Base-by-base conservation (phyloP, 2,329 filamentous ascomycete genomes). In the Trichoderma koningii region DNA sequence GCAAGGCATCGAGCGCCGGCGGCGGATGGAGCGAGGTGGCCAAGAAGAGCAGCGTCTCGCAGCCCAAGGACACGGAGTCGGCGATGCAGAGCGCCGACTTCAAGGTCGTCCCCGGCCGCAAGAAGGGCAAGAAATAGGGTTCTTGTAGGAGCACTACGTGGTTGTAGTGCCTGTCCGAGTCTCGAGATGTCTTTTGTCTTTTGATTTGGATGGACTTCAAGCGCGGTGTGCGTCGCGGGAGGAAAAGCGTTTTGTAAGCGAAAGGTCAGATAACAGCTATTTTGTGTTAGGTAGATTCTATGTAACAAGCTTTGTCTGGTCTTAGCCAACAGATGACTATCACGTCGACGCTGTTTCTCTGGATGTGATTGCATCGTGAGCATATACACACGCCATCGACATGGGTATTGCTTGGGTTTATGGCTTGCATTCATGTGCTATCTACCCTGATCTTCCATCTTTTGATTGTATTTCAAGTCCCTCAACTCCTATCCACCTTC, bases 1-100 rank as follows among this genome's bases (percentile, higher is more conserved):
- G 81, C 68, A 73, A 83, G 73, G 64, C 76, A 71, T 67, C 80
- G 76, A 69, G 78, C 56, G 73, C 78, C 28, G 80, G 82, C 28
- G 88, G 91, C 63, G 94, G 94, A 21, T 99, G 95, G 95, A 97
- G 85, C 71, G 95, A 98, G 79, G 95, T 99, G 60, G 95, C 95
- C 1, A 98, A 98, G 88, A 97, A 97, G 83, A 90, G 90, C 55
- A 78, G 81, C 64, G 75, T 76, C 55, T 68, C 67, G 59, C 70
- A 71, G 61, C 64, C 67, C 57, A 82, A 81, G 67, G 83, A 84
- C 38, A 79, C 70, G 75, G 75, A 74, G 76, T 57, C 50, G 19
- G 2, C 42, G 15, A 78, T 80, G 70, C 82, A 78, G 70, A 79
- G 71, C 45, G 84, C 89, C 10, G 86, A 86, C 56, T 98, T 97